Percentiles rank a stretch among this genome's conserved stretches.
Conservation (phyloP, 2,329 filamentous ascomycete species). For the Hypoxylon sp. region DNA sequence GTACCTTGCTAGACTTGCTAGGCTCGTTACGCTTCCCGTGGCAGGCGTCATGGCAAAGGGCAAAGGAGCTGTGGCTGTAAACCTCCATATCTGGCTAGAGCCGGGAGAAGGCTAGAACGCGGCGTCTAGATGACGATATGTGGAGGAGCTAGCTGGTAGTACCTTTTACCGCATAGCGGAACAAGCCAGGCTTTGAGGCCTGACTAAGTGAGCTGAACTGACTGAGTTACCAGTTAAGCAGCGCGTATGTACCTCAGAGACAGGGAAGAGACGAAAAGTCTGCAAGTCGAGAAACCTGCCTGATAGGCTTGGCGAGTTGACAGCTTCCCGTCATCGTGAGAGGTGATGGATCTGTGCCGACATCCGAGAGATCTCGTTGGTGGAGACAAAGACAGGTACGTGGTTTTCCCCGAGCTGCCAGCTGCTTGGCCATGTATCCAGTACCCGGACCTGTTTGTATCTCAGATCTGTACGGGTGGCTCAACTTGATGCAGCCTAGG, state of each 20-base stretch:
- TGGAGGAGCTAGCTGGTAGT: not conserved
- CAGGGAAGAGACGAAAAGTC: not conserved
- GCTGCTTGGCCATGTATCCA: too few species aligned
- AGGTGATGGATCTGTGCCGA: slow-evolving; percentile 17
- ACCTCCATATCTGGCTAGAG: slow-evolving; percentile 12
- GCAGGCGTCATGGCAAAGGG: slow-evolving; percentile 26
- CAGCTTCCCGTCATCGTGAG: not conserved
- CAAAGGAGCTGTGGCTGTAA: slow-evolving; percentile 5
- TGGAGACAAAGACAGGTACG: not conserved
- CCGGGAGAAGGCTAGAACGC: slow-evolving; percentile 1
- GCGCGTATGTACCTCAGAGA: too few species aligned
- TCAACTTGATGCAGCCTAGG: too few species aligned
- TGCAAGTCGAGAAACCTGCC: slow-evolving; percentile 10
- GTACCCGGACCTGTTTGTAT: not conserved
- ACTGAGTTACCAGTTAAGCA: too few species aligned
- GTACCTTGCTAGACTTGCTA: not conserved
- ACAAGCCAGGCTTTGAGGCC: not conserved
- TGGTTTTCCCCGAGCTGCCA: not conserved
- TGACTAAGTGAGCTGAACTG: not conserved
- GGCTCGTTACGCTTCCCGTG: not conserved
- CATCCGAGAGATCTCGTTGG: slow-evolving; percentile 16
- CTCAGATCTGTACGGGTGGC: too few species aligned
- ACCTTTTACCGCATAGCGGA: not conserved
- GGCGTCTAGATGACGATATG: slow-evolving; percentile 24
- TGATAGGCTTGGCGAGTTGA: not conserved